Evolutionary conservation across 2,329 filamentous ascomycete species (phyloP).

Genomic region (Neonectria punicea): DNA sequence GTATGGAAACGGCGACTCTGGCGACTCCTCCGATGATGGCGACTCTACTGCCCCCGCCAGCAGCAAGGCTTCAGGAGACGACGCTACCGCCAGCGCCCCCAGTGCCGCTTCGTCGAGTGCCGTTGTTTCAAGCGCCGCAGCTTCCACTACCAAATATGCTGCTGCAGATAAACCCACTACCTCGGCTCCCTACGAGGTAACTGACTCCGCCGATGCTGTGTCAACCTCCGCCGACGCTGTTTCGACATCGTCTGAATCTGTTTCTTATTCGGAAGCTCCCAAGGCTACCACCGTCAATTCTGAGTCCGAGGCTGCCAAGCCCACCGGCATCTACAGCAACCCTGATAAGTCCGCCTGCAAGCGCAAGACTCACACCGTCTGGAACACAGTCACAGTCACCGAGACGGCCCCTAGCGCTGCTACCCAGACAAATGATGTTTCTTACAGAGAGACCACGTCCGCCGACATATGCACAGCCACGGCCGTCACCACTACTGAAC

Average conservation of each 20-base stretch:
- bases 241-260: conserved; percentile 21
- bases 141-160: conserved; percentile 28
- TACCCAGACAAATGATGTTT: conserved; percentile 24
- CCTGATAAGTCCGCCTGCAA: conserved; percentile 38
- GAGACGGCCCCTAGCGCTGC: conserved; percentile 36
- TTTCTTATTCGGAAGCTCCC: conserved; percentile 24
- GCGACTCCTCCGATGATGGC: neutral
- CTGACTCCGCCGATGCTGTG: conserved; percentile 2
- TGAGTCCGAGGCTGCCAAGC: conserved; percentile 34
- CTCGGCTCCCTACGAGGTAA: conserved; percentile 23
- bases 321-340: conserved; percentile 30
- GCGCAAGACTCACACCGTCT: conserved; percentile 52
- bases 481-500: conserved; percentile 44
- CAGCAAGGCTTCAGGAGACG: conserved; percentile 10
- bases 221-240: conserved; percentile 15
- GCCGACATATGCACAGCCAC: conserved; percentile 53
- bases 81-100: conserved; percentile 1
- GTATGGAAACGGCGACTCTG: conserved; percentile 49
- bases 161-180: conserved; percentile 26
- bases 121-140: neutral
- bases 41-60: conserved; percentile 8
- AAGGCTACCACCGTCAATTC: conserved; percentile 22
- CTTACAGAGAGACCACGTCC: conserved; percentile 39
- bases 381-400: conserved; percentile 59
- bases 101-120: neutral